These are phyloP conservation scores for Annulohypoxylon moriforme DNA, from an alignment of 495 filamentous ascomycete genomes.

Conservation along the genomic window DNA sequence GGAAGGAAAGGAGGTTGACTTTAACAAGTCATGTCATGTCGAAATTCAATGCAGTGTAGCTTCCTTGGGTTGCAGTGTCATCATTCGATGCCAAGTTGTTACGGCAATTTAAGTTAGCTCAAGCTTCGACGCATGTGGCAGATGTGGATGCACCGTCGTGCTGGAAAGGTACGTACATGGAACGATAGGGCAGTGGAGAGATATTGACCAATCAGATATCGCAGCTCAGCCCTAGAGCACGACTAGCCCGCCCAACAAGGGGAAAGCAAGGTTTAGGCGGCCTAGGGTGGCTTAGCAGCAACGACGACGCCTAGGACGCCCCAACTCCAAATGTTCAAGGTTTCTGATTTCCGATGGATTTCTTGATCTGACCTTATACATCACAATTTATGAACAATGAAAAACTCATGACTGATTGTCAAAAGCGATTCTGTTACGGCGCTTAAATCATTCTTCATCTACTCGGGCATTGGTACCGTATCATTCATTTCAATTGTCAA, in stretches of 20 bases:
- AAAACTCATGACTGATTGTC: constrained; percentile 18
- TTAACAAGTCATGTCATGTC: constrained; percentile 28
- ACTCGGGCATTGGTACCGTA: not conserved
- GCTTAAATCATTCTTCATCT: not conserved
- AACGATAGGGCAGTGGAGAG: not conserved
- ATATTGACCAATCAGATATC: constrained; percentile 5
- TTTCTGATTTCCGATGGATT: constrained; percentile 11
- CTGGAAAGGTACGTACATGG: constrained; percentile 34
- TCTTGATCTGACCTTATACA: constrained; percentile 15
- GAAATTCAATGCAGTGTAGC: constrained; percentile 11
- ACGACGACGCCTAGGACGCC: constrained; percentile 20
- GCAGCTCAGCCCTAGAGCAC: not conserved
- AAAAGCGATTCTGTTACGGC: constrained; percentile 5
- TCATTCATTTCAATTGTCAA: constrained; percentile 13
- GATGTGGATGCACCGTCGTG: constrained; percentile 17
- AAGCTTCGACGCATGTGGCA: constrained; percentile 28
- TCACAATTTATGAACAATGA: constrained; percentile 12
- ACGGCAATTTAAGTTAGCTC: constrained; percentile 18
- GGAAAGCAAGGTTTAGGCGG: constrained; percentile 1
- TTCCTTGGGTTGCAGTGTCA: constrained; percentile 42
- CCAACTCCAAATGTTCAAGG: constrained; percentile 16
- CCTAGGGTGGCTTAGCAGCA: constrained; percentile 32
- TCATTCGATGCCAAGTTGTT: constrained; percentile 44
- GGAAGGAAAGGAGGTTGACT: constrained; percentile 4
- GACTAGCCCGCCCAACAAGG: not conserved